Base-by-base conservation (phyloP, 345 rosid species). In the Garcia nutans region DNA sequence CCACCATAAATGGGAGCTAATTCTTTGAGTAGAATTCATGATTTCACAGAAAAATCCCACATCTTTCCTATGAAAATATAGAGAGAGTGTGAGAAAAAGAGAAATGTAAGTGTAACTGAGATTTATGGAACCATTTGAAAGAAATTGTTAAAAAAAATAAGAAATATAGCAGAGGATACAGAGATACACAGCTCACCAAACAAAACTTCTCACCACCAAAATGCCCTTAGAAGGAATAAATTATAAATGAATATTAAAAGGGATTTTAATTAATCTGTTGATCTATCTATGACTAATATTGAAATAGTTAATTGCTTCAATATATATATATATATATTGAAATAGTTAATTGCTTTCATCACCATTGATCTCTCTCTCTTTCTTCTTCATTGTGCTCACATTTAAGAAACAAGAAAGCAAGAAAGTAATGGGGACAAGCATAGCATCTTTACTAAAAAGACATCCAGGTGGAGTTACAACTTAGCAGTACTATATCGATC, bases 381-480 rank as follows among this genome's bases (percentile, higher is more conserved):
- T 59, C 47, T 50, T 26, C 47, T 56, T 11, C 19, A 8, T 19
- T 23, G 66, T 55, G 74, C 72, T 77, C 69, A 60, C 81, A 81
- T 84, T 81, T 80, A 82, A 73, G 76, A 56, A 75, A 42, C 58
- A 74, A 45, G 68, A 72, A 75, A n/a, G n/a, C n/a, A n/a, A 16
- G 50, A 47, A 47, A 47, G 10, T 5, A 17, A 74, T 54, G 76
- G 24, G 60, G 77, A 72, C 65, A 66, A 58, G 82, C 83, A 85
- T 78, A 81, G 87, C 91, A 91, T 89, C 92, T 88, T 86, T 75
- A 83, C 83, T 88, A 87, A 52, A 52, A 84, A 71, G 92, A 89
- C 92, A 90, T 74, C 76, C 73, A 78, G 75, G 76, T 78, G 73
- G 76, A 70, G 87, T 65, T 87, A 67, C 78, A 74, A 77, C 2